phyloP scores from a whole-genome alignment of 176 grass and related monocot genomes.

The Carex parvula region DNA sequence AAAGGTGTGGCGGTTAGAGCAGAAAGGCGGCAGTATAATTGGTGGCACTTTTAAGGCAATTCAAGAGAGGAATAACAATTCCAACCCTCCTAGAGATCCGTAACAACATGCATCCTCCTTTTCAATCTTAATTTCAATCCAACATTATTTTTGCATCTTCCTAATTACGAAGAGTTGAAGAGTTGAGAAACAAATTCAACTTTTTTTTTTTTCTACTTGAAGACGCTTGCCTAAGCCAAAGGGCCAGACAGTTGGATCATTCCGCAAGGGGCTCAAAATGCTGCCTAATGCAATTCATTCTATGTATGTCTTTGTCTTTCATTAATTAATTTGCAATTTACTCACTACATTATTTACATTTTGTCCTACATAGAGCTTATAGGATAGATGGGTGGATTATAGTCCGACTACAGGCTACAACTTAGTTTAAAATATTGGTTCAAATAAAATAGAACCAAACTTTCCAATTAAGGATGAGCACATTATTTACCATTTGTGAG shows the following conservation, averaged over 20 bases:
- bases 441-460: neutral
- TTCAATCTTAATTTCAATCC: neutral
- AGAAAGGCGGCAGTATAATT: slow-evolving; percentile 80
- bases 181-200: neutral
- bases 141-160: neutral
- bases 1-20: slow-evolving; percentile 79
- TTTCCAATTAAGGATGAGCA: neutral
- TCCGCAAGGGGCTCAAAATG: slow-evolving; percentile 81
- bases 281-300: slow-evolving; percentile 86
- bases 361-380: neutral
- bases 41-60: slow-evolving; percentile 89
- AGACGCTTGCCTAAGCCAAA: slow-evolving; percentile 74
- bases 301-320: slow-evolving; percentile 42
- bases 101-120: slow-evolving; percentile 32
- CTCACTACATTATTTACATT: neutral
- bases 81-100: slow-evolving; percentile 61
- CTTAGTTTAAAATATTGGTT: neutral
- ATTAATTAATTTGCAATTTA: slow-evolving; percentile 4
- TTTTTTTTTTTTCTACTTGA: slow-evolving; percentile 12
- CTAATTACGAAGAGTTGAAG: neutral
- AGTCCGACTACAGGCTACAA: neutral
- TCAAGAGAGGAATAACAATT: slow-evolving; percentile 64
- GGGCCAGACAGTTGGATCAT: slow-evolving; percentile 96
- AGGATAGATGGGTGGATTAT: neutral
- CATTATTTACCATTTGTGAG: neutral